A percentile compares a stretch with the other conserved stretches of the same genome.
Evolutionary conservation across 2,329 filamentous ascomycete species (phyloP).

Genomic region (Curvularia lunata): DNA sequence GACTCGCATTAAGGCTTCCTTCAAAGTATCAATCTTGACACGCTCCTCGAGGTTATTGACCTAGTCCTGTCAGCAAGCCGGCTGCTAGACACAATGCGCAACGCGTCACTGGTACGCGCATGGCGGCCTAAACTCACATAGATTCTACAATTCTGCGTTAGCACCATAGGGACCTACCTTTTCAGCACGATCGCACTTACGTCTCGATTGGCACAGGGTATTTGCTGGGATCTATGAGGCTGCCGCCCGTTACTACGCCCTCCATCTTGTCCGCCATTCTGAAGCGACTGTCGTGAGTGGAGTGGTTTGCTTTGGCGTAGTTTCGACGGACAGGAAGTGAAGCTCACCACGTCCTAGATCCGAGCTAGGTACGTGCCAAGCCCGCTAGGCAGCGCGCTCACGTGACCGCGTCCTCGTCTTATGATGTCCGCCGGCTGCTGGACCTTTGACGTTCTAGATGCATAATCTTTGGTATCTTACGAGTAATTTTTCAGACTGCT

Average conservation of each 20-base stretch:
- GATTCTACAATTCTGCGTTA: slow-evolving; percentile 40
- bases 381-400: slow-evolving; percentile 19
- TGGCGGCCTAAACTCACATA: slow-evolving; percentile 38
- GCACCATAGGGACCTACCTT: slow-evolving; percentile 28
- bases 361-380: slow-evolving; percentile 18
- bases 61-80: slow-evolving; percentile 44
- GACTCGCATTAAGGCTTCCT: slow-evolving; percentile 73
- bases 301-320: slow-evolving; percentile 12
- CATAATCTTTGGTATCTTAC: not conserved
- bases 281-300: slow-evolving; percentile 17
- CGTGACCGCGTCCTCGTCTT: slow-evolving; percentile 13
- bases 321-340: slow-evolving; percentile 13
- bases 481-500: not conserved
- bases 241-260: slow-evolving; percentile 34
- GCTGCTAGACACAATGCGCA: slow-evolving; percentile 33
- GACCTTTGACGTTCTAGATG: not conserved
- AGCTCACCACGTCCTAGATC: slow-evolving; percentile 22
- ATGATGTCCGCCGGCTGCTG: not conserved
- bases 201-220: slow-evolving; percentile 47
- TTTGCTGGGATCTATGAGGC: slow-evolving; percentile 37
- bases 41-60: slow-evolving; percentile 89
- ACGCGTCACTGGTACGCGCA: slow-evolving; percentile 20
- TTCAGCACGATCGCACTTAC: slow-evolving; percentile 33
- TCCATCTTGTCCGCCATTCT: slow-evolving; percentile 48
- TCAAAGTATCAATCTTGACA: slow-evolving; percentile 80